Evolutionary conservation across 768 basidiomycete genomes (phyloP).

Genomic region (Lentinus tigrinus): DNA sequence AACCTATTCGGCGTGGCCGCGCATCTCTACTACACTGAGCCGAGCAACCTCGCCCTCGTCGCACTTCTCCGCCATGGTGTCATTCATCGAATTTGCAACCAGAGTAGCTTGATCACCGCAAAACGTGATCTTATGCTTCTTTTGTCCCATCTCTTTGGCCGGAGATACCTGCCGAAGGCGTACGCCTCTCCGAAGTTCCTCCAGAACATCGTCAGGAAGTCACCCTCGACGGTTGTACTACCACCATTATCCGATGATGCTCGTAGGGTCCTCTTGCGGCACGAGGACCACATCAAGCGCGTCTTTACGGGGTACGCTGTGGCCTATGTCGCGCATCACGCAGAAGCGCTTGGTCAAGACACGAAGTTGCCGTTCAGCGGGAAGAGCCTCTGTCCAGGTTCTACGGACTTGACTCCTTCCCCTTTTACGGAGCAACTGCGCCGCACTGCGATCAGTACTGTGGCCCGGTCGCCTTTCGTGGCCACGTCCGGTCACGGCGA

Average conservation of each 20-base stretch:
- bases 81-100: constrained; percentile 54
- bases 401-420: constrained; percentile 4
- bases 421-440: constrained; percentile 39
- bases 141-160: constrained; percentile 65
- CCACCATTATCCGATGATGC: constrained; percentile 46
- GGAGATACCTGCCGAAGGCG: constrained; percentile 49
- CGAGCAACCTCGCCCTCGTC: constrained; percentile 67
- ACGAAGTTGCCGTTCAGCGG: constrained; percentile 49
- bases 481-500: constrained; percentile 69
- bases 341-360: constrained; percentile 41
- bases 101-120: constrained; percentile 38
- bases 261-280: constrained; percentile 39
- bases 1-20: constrained; percentile 54
- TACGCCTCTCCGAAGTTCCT: constrained; percentile 39
- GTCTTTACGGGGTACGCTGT: constrained; percentile 58
- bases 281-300: constrained; percentile 48
- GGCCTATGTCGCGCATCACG: constrained; percentile 44
- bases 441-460: constrained; percentile 35
- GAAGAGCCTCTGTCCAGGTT: constrained; percentile 7
- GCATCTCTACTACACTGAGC: constrained; percentile 66
- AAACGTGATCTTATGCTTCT: constrained; percentile 51
- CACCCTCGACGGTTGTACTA: constrained; percentile 57
- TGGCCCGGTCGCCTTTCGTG: constrained; percentile 59
- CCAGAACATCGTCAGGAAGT: constrained; percentile 37
- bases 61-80: constrained; percentile 55